A percentile compares a stretch with the other conserved stretches of the same genome.
These are phyloP conservation scores for Spizellomyces punctatus DNA, from an alignment of 192 early-diverging fungal species.

Conservation along the genomic window DNA sequence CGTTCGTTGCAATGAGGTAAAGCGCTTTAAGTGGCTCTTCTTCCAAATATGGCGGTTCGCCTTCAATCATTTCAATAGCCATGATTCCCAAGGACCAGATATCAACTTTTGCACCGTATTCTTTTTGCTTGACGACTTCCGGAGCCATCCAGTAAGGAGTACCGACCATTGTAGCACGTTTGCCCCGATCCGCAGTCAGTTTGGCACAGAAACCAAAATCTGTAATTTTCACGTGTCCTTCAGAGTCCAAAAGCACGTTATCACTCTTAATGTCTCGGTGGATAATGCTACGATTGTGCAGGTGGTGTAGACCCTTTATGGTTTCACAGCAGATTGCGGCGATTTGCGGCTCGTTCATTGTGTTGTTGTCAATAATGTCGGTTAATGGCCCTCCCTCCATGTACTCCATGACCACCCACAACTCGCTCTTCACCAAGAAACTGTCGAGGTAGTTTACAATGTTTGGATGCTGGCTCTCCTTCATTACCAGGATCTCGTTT, in stretches of 20 bases:
- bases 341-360: conserved; percentile 81
- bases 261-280: conserved; percentile 90
- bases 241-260: conserved; percentile 77
- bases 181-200: conserved; percentile 62
- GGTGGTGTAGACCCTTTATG: conserved; percentile 68
- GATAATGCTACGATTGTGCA: conserved; percentile 75
- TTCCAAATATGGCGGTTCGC: conserved; percentile 95
- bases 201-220: conserved; percentile 91
- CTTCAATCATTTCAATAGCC: conserved; percentile 98
- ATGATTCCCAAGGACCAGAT: conserved; percentile 98
- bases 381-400: conserved; percentile 99
- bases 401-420: conserved; percentile 99
- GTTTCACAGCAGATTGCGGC: conserved; percentile 79
- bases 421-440: conserved; percentile 83
- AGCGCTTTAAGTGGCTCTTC: conserved; percentile 82
- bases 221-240: conserved; percentile 73
- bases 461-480: conserved; percentile 83
- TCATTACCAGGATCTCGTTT: conserved; percentile 87
- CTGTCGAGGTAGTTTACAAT: conserved; percentile 97
- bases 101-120: conserved; percentile 92
- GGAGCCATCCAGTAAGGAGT: conserved; percentile 99
- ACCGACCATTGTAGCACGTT: conserved; percentile 77
- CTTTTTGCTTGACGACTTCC: conserved; percentile 90
- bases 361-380: conserved; percentile 94
- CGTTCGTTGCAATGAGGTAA: conserved; percentile 83